phyloP scores from a whole-genome alignment of 169 alveolate genomes.

The Cryptosporidium baileyi region DNA sequence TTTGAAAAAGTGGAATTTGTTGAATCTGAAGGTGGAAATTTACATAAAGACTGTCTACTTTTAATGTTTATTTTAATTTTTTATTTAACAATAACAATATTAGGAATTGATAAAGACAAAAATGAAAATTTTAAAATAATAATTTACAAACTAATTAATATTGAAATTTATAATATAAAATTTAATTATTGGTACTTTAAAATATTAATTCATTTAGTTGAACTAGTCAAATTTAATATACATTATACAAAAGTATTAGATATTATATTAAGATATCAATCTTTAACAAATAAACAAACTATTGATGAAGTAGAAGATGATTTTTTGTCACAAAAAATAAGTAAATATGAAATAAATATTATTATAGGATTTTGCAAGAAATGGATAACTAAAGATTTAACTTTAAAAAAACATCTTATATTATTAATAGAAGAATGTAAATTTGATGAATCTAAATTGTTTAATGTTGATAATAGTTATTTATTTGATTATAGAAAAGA shows the following conservation, averaged over 20 bases:
- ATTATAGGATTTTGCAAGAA: slow-evolving; percentile 5
- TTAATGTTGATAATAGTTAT: not conserved
- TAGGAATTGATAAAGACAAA: not conserved
- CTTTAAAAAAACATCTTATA: slow-evolving; percentile 20
- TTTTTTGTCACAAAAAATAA: not conserved
- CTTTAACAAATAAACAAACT: not conserved
- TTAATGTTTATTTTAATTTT: slow-evolving; percentile 8
- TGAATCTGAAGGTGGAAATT: not conserved
- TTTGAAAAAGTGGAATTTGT: not conserved
- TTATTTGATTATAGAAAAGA: not conserved
- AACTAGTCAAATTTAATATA: not conserved
- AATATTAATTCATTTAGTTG: slow-evolving; percentile 1
- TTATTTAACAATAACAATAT: slow-evolving; percentile 1
- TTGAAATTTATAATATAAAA: not conserved
- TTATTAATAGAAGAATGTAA: not conserved
- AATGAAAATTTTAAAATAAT: not conserved
- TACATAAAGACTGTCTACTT: slow-evolving; percentile 12
- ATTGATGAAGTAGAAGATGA: not conserved
- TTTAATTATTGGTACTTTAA: slow-evolving; percentile 60
- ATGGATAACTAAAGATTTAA: slow-evolving; percentile 7
- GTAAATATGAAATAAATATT: slow-evolving; percentile 6
- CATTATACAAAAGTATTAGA: not conserved
- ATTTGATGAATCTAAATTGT: not conserved
- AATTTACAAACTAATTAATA: not conserved
- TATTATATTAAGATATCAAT: not conserved